These are phyloP conservation scores for Phoenix roebelenii DNA, from an alignment of 176 grass and related monocot genomes.

Conservation along the genomic window DNA sequence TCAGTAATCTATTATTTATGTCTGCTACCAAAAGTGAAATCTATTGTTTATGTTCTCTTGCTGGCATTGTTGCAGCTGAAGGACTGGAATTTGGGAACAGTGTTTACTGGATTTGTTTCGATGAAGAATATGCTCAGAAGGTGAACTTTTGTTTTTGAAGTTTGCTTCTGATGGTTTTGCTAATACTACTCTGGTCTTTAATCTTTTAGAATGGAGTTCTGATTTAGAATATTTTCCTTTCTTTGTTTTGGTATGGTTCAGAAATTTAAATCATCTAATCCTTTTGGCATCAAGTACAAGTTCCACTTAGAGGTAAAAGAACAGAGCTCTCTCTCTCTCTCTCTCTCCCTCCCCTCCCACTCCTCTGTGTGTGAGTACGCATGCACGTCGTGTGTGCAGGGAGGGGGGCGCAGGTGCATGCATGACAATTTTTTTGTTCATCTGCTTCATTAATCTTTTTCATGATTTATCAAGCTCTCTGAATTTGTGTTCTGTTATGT, in stretches of 20 bases:
- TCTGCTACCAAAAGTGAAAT: too few relatives aligned
- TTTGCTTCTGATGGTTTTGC: too few relatives aligned
- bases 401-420: too few relatives aligned
- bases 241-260: slow-evolving; percentile 15
- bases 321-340: slow-evolving; percentile 4
- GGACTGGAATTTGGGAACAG: slow-evolving; percentile 89
- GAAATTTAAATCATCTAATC: slow-evolving; percentile 76
- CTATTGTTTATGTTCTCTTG: too few relatives aligned
- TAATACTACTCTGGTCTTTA: too few relatives aligned
- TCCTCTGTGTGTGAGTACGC: too few relatives aligned
- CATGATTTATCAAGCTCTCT: too few relatives aligned
- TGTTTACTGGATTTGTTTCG: slow-evolving; percentile 81
- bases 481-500: too few relatives aligned
- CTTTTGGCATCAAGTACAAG: slow-evolving; percentile 94
- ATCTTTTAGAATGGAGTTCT: not conserved
- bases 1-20: too few relatives aligned
- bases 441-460: too few relatives aligned
- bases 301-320: slow-evolving; percentile 88
- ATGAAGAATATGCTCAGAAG: slow-evolving; percentile 63
- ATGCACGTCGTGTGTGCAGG: too few relatives aligned
- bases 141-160: slow-evolving; percentile 16
- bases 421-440: too few relatives aligned
- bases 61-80: slow-evolving; percentile 40
- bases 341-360: not conserved
- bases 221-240: slow-evolving; percentile 8